Evolutionary conservation across 1,284 basidiomycete species (phyloP), one percentile per base, ranked within the genome.

Genomic region (Meira nashicola): DNA sequence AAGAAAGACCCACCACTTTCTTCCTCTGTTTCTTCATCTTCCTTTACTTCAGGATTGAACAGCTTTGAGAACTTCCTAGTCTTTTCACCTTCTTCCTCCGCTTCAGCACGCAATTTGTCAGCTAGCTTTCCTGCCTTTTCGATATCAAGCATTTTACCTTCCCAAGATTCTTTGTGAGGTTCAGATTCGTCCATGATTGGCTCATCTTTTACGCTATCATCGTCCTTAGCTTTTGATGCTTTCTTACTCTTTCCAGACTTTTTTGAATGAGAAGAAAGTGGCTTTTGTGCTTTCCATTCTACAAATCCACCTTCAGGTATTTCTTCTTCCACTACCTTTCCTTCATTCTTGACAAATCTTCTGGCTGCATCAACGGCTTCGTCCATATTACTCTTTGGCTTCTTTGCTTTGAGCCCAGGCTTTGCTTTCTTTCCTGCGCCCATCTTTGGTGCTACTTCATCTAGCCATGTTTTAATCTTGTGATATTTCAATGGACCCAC

Each of bases 381-480:
- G 28, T 50, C 25, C 12, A 19, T 23, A 47, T 66, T 57, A 10
- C 19, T 39, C 57, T 66, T 60, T 11, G 63, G 50, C 39, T 59
- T 61, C 39, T 62, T 62, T 48, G 58, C 64, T 39, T 63, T 63
- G 6, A 39, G 10, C 14, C 23, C 17, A n/a, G 56, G 14, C 40
- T 14, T 60, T 21, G 15, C 37, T 21, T 21, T 40, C 11, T 40
- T 57, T 41, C 49, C 19, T 10, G 55, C 57, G n/a, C 57, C 46
- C 15, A 47, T 39, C 41, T 67, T 70, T 12, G 66, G 65, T 1
- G 65, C 40, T 11, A 60, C 66, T 33, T 69, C 47, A 48, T 76
- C 66, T 41, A 76, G 62, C 75, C 75, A 77, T 10, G 38, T 54
- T 41, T 70, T 64, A 28, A 77, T 63, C 39, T 63, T 60, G 58